These are phyloP conservation scores for Ilex aquifolium DNA, from an alignment of 257 asterid genomes.

Conservation along the genomic window DNA sequence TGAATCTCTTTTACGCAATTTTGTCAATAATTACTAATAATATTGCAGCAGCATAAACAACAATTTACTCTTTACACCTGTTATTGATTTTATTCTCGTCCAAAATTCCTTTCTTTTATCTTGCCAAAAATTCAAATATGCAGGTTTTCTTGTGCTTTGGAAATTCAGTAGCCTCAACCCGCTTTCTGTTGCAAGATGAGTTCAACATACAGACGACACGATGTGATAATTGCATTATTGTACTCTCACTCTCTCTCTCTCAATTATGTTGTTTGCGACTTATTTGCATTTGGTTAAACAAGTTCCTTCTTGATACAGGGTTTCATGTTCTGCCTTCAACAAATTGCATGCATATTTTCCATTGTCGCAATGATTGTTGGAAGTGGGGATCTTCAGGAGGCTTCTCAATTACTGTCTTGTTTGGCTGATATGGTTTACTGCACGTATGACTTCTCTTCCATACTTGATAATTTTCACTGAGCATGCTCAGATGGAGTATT, in stretches of 20 bases:
- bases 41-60: too few species aligned
- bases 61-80: too few species aligned
- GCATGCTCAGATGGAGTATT: not conserved
- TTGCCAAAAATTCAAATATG: conserved; percentile 18
- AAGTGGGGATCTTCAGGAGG: conserved; percentile 79
- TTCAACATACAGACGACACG: conserved; percentile 98
- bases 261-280: too few species aligned
- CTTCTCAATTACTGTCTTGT: conserved; percentile 85
- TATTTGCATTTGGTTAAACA: not conserved
- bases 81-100: too few species aligned
- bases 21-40: too few species aligned
- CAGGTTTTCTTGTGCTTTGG: conserved; percentile 93
- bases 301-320: conserved; percentile 44
- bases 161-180: conserved; percentile 95
- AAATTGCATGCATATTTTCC: conserved; percentile 94
- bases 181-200: conserved; percentile 96
- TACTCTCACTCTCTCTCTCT: conserved; percentile 37
- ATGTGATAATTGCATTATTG: conserved; percentile 97
- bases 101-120: not conserved
- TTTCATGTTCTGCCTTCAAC: conserved; percentile 96
- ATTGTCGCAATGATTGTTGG: conserved; percentile 91
- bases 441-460: conserved; percentile 51
- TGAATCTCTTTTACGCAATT: too few species aligned
- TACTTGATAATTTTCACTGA: conserved; percentile 11
- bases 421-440: conserved; percentile 87